A percentile compares a stretch with the other conserved stretches of the same genome.
phyloP scores from a whole-genome alignment of 2,329 filamentous ascomycete species.

The Ceratocystis variospora region DNA sequence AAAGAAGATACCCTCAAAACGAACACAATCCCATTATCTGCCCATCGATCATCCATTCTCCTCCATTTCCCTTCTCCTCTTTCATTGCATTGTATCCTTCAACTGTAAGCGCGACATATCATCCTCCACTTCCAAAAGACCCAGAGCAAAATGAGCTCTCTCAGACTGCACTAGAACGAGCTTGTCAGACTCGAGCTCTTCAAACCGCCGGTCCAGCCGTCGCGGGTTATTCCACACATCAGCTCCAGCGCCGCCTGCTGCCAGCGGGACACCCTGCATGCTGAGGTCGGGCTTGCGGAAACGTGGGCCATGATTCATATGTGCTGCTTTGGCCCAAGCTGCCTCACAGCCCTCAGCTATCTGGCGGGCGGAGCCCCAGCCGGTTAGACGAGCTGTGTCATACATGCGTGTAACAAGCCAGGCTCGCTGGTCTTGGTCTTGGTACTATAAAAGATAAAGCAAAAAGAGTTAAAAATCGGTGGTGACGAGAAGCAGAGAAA shows the following conservation, averaged over 20 bases:
- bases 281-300: slow-evolving; percentile 39
- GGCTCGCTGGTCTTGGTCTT: slow-evolving; percentile 54
- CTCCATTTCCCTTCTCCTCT: neutral
- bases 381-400: slow-evolving; percentile 65
- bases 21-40: no score
- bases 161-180: slow-evolving; percentile 50
- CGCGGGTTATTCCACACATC: slow-evolving; percentile 37
- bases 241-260: slow-evolving; percentile 34
- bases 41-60: neutral
- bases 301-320: slow-evolving; percentile 60
- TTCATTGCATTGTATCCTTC: slow-evolving; percentile 27
- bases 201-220: slow-evolving; percentile 39
- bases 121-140: slow-evolving; percentile 62
- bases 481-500: no score
- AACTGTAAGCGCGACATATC: slow-evolving; percentile 54
- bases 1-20: no score
- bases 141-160: slow-evolving; percentile 61
- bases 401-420: slow-evolving; percentile 65
- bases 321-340: slow-evolving; percentile 63
- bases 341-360: slow-evolving; percentile 77
- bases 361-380: slow-evolving; percentile 71
- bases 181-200: slow-evolving; percentile 32
- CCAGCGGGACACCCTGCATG: slow-evolving; percentile 37
- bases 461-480: slow-evolving; percentile 19
- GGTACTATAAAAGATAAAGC: slow-evolving; percentile 40